A percentile compares a stretch with the other conserved stretches of the same genome.
These are phyloP conservation scores for Phaeosphaeriaceae sp. DNA, from an alignment of 2,329 filamentous ascomycete species.

Conservation along the genomic window DNA sequence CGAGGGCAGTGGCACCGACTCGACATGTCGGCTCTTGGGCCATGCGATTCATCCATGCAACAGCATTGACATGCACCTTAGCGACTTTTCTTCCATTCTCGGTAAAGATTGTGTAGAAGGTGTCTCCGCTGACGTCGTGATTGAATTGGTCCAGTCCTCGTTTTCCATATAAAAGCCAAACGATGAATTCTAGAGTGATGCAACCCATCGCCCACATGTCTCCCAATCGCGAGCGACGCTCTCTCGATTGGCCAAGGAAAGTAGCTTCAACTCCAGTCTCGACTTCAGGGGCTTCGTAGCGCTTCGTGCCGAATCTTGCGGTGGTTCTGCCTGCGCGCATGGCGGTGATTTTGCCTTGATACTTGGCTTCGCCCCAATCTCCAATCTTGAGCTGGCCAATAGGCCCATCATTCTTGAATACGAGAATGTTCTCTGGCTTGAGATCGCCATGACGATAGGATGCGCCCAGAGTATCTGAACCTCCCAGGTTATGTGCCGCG, in stretches of 20 bases:
- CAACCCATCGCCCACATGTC: constrained; percentile 37
- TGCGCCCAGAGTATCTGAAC: no score
- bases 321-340: constrained; percentile 10
- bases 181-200: constrained; percentile 26
- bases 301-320: constrained; percentile 14
- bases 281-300: constrained; percentile 25
- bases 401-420: constrained; percentile 14
- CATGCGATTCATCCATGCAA: constrained; percentile 4
- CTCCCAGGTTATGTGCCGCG: constrained; percentile 12
- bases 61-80: background rate
- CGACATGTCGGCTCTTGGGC: background rate
- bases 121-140: background rate
- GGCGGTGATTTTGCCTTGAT: constrained; percentile 5
- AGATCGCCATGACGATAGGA: constrained; percentile 40
- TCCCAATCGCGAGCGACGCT: constrained; percentile 20
- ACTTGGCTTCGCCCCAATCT: constrained; percentile 23
- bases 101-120: background rate
- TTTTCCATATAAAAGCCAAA: constrained; percentile 28
- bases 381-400: constrained; percentile 23
- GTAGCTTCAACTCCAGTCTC: background rate
- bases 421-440: constrained; percentile 50
- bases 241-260: no score
- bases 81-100: background rate
- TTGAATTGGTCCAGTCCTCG: constrained; percentile 7
- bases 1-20: background rate